Evolutionary conservation across 2,329 filamentous ascomycete genomes (phyloP).

Genomic region (Pseudogymnoascus sp.): DNA sequence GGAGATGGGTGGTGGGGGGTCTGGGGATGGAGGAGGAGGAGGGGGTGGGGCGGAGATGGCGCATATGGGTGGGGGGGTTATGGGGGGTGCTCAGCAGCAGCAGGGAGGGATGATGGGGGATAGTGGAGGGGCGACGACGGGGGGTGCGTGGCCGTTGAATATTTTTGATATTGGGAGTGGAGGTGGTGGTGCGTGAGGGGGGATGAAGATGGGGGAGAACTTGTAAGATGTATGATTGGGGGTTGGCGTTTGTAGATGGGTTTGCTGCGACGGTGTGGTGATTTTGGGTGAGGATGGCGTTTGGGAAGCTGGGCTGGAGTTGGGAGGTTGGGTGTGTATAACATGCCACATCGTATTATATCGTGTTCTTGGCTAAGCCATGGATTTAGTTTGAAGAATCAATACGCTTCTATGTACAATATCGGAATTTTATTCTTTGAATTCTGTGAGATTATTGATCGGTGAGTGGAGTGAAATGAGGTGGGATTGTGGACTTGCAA

Average conservation of each 20-base stretch:
- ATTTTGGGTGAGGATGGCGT: neutral
- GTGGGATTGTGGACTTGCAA: neutral
- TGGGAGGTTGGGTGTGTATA: neutral
- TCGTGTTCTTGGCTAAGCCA: neutral
- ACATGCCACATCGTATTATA: neutral
- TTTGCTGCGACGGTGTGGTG: neutral
- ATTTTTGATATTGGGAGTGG: slow-evolving; percentile 18
- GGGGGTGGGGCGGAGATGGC: slow-evolving; percentile 5
- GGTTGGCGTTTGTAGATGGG: neutral
- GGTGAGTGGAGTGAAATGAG: neutral
- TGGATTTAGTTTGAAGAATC: neutral
- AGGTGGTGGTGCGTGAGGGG: neutral
- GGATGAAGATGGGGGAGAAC: neutral
- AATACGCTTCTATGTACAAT: neutral
- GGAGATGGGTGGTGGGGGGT: slow-evolving; percentile 14
- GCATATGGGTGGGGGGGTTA: neutral
- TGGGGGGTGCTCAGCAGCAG: neutral
- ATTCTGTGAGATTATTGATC: neutral
- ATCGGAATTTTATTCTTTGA: neutral
- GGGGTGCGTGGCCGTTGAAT: slow-evolving; percentile 20
- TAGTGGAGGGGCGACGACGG: slow-evolving; percentile 8
- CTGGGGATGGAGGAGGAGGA: slow-evolving; percentile 10
- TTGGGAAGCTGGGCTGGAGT: neutral
- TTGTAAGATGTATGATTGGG: neutral
- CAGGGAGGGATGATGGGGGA: neutral